Evolutionary conservation across 177 flowering plant species (phyloP), one percentile per base, ranked within the genome.

Genomic region (Vitis hybrid): DNA sequence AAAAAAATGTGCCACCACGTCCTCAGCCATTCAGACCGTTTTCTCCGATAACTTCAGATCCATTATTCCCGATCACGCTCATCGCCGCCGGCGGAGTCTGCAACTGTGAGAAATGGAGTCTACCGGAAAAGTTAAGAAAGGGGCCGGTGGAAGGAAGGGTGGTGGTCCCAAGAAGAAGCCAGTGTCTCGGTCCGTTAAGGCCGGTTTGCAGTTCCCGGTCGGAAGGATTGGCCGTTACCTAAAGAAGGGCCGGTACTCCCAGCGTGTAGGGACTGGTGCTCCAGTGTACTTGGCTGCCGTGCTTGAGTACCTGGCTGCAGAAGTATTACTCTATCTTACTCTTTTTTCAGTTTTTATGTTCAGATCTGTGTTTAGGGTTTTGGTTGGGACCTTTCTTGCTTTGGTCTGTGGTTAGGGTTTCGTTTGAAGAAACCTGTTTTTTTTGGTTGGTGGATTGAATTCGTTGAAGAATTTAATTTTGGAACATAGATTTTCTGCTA

Each of bases 341-440:
- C 68, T 68, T 73, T 67, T 71, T 68, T 62, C 3, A 13, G 54
- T 61, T 28, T 18, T 3, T 38, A 49, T 3, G 19, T 62, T n/a
- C 59, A 66, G 76, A 73, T 73, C 71, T 63, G 12, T 0, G n/a
- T 6, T 20, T 3, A 18, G 13, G 55, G 44, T 38, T 38, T 38
- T 38, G 44, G 44, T 38, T 38, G 44, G 44, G 44, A 38, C 44
- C 8, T 38, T 38, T 5, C 8, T 4, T 38, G 1, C 44, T 38
- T 38, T 38, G 44, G 8, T 38, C 44, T 38, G 44, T 38, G 44
- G 44, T 6, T 38, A 7, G 44, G 8, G 44, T 7, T 38, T 38
- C 9, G 9, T 6, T 38, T 38, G 44, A 38, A 6, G 44, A 1
- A 38, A 7, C 44, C 44, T 38, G 44, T 38, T 6, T 38, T 38